Percentiles rank a stretch among this genome's conserved stretches.
phyloP scores from a whole-genome alignment of 805 yeast species.

The Cyberlindnera subsufficiens region DNA sequence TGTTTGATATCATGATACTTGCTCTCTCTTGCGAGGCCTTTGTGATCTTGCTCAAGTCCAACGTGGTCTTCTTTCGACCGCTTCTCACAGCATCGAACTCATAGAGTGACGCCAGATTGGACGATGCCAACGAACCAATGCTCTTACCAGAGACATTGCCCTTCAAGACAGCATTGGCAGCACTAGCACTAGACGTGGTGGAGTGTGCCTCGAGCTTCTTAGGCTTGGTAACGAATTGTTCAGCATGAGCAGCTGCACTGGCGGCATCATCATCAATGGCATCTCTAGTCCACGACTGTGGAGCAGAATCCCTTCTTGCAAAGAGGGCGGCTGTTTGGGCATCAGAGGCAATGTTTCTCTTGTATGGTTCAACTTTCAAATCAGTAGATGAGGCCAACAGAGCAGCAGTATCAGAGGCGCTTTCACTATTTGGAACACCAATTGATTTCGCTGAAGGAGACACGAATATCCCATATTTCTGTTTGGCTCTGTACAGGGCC shows the following conservation, averaged over 20 bases:
- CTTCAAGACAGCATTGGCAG: slow-evolving; percentile 18
- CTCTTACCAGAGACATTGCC: slow-evolving; percentile 31
- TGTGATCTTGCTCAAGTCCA: slow-evolving; percentile 47
- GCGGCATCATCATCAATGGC: slow-evolving; percentile 43
- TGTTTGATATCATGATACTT: slow-evolving; percentile 20
- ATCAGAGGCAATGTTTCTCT: slow-evolving; percentile 51
- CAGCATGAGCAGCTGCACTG: slow-evolving; percentile 34
- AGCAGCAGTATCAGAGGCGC: slow-evolving; percentile 73
- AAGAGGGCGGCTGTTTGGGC: slow-evolving; percentile 62
- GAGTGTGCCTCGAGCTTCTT: not conserved
- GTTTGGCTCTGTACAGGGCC: slow-evolving; percentile 68
- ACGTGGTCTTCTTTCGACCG: slow-evolving; percentile 31
- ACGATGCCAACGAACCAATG: slow-evolving; percentile 32
- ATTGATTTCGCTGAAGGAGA: slow-evolving; percentile 41
- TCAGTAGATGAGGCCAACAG: slow-evolving; percentile 64
- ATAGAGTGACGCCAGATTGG: slow-evolving; percentile 34
- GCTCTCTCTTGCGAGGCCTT: slow-evolving; percentile 40
- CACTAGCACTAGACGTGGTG: slow-evolving; percentile 5
- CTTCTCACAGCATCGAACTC: slow-evolving; percentile 38
- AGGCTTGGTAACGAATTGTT: not conserved
- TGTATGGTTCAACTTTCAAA: slow-evolving; percentile 58
- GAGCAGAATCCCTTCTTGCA: slow-evolving; percentile 40
- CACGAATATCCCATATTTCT: slow-evolving; percentile 60
- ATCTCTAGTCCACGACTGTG: slow-evolving; percentile 45
- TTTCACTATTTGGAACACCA: slow-evolving; percentile 54